Conservation (phyloP, 176 grass and related monocot genomes). For the Areca catechu region DNA sequence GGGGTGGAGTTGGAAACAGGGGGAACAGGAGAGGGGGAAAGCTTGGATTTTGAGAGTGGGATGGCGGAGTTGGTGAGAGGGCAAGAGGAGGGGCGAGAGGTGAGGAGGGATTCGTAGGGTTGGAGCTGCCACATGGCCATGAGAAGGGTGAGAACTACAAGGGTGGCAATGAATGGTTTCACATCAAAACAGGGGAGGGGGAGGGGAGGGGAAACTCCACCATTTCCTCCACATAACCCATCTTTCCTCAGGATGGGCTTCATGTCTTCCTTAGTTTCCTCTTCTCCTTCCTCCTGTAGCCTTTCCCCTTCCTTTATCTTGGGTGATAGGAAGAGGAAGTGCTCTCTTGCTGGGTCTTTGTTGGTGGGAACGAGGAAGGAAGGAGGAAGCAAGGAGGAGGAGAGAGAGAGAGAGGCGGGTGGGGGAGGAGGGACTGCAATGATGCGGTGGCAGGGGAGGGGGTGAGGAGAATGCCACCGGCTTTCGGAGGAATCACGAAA, state of each 20-base stretch:
- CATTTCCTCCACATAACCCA: background rate
- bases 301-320: slow-evolving; percentile 3
- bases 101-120: slow-evolving; percentile 38
- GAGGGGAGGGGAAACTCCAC: slow-evolving; percentile 12
- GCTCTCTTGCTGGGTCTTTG: too few relatives aligned
- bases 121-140: slow-evolving; percentile 67
- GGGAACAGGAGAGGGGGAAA: background rate
- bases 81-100: slow-evolving; percentile 17
- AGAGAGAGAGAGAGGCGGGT: too few relatives aligned
- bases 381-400: too few relatives aligned
- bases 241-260: slow-evolving; percentile 1
- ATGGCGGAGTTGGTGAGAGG: background rate
- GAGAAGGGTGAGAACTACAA: slow-evolving; percentile 60
- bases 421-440: too few relatives aligned
- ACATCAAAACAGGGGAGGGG: slow-evolving; percentile 34
- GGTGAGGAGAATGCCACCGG: too few relatives aligned
- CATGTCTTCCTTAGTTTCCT: background rate
- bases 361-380: too few relatives aligned
- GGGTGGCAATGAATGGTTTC: slow-evolving; percentile 69
- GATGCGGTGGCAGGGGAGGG: too few relatives aligned
- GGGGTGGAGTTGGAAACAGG: background rate
- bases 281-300: slow-evolving; percentile 17
- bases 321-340: too few relatives aligned
- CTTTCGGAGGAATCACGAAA: too few relatives aligned
- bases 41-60: too few relatives aligned